Evolutionary conservation across 495 filamentous ascomycete genomes (phyloP), one percentile per base, ranked within the genome.

Genomic region (Neurospora sp.): DNA sequence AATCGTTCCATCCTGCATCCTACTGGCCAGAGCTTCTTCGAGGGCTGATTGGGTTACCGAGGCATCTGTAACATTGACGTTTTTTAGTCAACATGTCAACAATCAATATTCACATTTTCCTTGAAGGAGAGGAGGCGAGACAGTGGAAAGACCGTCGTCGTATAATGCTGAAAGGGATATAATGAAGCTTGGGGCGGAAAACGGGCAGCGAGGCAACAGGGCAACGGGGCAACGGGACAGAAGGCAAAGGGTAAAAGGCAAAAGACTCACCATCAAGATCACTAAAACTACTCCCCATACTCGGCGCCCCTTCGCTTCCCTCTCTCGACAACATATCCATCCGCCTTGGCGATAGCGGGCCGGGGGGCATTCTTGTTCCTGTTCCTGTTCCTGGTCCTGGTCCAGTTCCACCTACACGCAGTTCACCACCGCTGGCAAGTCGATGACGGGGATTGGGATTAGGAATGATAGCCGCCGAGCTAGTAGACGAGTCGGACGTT

Each of bases 221-320:
- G 18, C 6, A 44, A 44, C 6, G 4, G 35, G 35, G 16, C 11
- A 41, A 41, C 39, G 42, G 6, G 12, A 23, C 59, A 31, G 16
- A 6, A 7, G 71, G 14, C 8, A 48, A 48, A 12, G 20, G 31
- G 31, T 35, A 35, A 35, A 35, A 35, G 35, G 35, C 35, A 35
- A 35, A 69, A n/a, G 44, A 82, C 86, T 75, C 86, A 95, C 93
- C 94, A 81, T 98, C 96, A 38, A 99, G 85, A 84, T 99, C 96
- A 81, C 94, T 97, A 79, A 97, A 99, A 80, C 94, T 97, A 79
- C 94, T 97, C 1, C 95, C 94, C 92, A 98, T 98, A 76, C 96
- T 99, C 0, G 94, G 96, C 2, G 93, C 94, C 4, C 90, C 94
- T 74, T 97, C 94, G 76, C 93, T 97, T 7, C 89, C 87, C 46